Evolutionary conservation across 1,139 yeast species (phyloP).

Genomic region (Diutina scorzettiae): DNA sequence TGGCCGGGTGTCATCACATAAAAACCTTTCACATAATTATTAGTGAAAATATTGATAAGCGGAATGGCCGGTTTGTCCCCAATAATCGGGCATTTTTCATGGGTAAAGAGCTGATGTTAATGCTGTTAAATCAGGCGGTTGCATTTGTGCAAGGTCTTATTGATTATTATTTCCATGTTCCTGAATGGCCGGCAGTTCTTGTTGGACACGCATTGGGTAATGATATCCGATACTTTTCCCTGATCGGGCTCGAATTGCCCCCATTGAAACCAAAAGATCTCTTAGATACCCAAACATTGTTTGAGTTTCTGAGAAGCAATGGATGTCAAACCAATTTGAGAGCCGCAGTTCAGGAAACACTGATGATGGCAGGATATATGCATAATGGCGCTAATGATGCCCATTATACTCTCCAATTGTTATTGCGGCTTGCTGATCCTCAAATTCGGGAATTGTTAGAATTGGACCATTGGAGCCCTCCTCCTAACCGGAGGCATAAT

Average conservation of each 20-base stretch:
- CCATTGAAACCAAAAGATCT: conserved; percentile 6
- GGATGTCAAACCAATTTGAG: neutral
- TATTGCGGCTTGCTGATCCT: conserved; percentile 45
- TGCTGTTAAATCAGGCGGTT: conserved; percentile 25
- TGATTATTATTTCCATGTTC: conserved; percentile 18
- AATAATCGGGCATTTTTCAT: conserved; percentile 44
- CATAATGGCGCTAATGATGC: conserved; percentile 87
- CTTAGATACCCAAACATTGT: conserved; percentile 46
- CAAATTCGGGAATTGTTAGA: conserved; percentile 21
- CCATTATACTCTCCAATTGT: conserved; percentile 47
- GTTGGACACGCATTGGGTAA: conserved; percentile 65
- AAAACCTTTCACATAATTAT: conserved; percentile 46
- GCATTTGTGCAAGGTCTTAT: conserved; percentile 30
- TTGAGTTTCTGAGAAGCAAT: neutral
- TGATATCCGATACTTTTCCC: conserved; percentile 28
- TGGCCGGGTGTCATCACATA: conserved; percentile 30
- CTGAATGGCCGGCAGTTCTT: conserved; percentile 15
- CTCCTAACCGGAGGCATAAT: neutral
- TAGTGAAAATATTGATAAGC: conserved; percentile 29
- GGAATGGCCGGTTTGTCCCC: conserved; percentile 52
- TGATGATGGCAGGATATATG: conserved; percentile 16
- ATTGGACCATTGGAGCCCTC: conserved; percentile 14
- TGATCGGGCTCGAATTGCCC: neutral
- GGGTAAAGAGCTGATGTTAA: conserved; percentile 41
- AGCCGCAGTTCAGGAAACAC: neutral